Evolutionary conservation across 495 filamentous ascomycete species (phyloP), one percentile per base, ranked within the genome.

Genomic region (Hyaloscypha finlandica): DNA sequence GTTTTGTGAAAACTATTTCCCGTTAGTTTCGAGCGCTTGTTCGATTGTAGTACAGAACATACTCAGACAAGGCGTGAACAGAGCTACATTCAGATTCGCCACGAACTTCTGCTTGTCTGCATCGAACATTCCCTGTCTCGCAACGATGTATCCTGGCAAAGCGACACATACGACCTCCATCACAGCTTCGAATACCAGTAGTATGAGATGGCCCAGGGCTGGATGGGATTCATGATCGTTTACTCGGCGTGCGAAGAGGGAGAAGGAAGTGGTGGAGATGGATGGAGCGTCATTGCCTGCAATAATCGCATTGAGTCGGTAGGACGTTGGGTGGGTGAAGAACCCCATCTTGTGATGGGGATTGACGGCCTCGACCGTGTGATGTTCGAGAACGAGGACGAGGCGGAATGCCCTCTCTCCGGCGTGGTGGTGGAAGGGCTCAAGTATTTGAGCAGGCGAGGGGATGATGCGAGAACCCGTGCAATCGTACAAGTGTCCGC

Each of bases 31-130:
- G 11, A 70, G 33, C 3, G 69, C 65, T 63, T 31, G 42, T 53
- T 32, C 14, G 35, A 16, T 8, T 48, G 48, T n/a, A 31, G 31
- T 57, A 22, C 52, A 19, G 14, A 37, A 77, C 92, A 67, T 89
- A 97, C 93, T 96, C 68, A 99, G 86, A 73, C 96, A 98, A 63
- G 95, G 95, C 51, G 95, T 99, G 76, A 99, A 99, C 19, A 99
- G 81, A 71, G 87, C 88, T 55, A 96, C 92, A 74, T 99, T 99
- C 64, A 99, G 81, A 72, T 99, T 97, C 45, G 95, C 94, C 31
- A 96, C 85, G 71, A 98, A 93, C 75, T 97, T 98, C 77, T 99
- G 95, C 70, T 91, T 90, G 51, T 97, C 92, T 56, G 91, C 90
- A 79, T 94, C 92, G 77, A 99, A 97, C 81, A 96, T 89, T 74